These are phyloP conservation scores for Solanum verrucosum DNA, from an alignment of 257 asterid genomes.

Conservation along the genomic window DNA sequence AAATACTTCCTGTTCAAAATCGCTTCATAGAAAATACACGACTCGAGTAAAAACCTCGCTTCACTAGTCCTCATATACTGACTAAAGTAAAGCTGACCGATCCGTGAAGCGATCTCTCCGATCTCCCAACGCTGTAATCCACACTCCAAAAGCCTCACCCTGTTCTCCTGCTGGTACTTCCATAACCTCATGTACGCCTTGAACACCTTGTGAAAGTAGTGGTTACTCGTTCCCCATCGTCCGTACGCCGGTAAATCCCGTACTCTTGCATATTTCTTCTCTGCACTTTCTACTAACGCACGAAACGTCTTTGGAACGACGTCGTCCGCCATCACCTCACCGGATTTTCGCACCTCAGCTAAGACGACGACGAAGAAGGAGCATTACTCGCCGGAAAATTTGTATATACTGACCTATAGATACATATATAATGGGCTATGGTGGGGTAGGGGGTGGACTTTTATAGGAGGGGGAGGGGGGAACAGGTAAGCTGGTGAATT, in stretches of 20 bases:
- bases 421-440: background rate
- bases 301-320: slow-evolving; percentile 48
- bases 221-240: slow-evolving; percentile 45
- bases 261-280: slow-evolving; percentile 82
- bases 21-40: slow-evolving; percentile 90
- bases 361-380: background rate
- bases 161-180: slow-evolving; percentile 89
- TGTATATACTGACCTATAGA: background rate
- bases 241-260: slow-evolving; percentile 87
- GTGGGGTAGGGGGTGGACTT: background rate
- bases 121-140: slow-evolving; percentile 96
- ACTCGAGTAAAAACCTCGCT: slow-evolving; percentile 78
- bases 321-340: slow-evolving; percentile 44
- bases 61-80: slow-evolving; percentile 96
- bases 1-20: slow-evolving; percentile 70
- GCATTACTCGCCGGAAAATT: background rate
- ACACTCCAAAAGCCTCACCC: slow-evolving; percentile 52
- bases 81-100: slow-evolving; percentile 80
- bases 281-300: slow-evolving; percentile 66
- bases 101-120: slow-evolving; percentile 98
- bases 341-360: background rate
- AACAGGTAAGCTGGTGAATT: slow-evolving; percentile 15
- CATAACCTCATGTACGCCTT: slow-evolving; percentile 79
- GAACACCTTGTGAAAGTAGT: slow-evolving; percentile 72
- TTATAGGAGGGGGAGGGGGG: background rate